These are phyloP conservation scores for Paramecium caudatum DNA, from an alignment of 73 alveolate genomes.

Conservation along the genomic window DNA sequence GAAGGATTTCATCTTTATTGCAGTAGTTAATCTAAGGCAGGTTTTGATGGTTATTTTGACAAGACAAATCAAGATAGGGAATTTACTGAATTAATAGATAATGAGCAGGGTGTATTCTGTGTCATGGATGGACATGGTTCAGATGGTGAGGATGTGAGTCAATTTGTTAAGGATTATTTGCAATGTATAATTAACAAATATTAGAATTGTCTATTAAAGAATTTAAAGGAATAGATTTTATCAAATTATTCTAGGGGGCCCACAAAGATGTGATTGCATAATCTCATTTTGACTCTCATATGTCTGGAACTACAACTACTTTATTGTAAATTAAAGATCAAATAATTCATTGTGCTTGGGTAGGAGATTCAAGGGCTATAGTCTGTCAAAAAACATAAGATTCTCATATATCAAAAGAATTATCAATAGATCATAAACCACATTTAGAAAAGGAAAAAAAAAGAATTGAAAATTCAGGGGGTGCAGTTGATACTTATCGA, in stretches of 20 bases:
- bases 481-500: constrained; percentile 52
- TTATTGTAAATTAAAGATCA: constrained; percentile 1
- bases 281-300: not conserved
- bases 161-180: constrained; percentile 43
- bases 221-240: constrained; percentile 46
- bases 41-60: constrained; percentile 48
- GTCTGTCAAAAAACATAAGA: constrained; percentile 38
- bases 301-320: constrained; percentile 58
- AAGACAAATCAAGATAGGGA: constrained; percentile 30
- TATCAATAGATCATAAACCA: constrained; percentile 72
- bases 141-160: constrained; percentile 47
- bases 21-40: constrained; percentile 7
- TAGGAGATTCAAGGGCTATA: constrained; percentile 65
- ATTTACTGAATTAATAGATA: not conserved
- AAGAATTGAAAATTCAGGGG: constrained; percentile 68
- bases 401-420: not conserved
- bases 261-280: not conserved
- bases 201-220: not conserved
- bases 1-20: not conserved
- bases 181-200: constrained; percentile 40
- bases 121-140: constrained; percentile 68
- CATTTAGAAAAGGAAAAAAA: not conserved
- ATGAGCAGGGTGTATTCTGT: constrained; percentile 8
- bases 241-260: not conserved
- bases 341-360: constrained; percentile 52